Conservation (phyloP, 1,139 yeast genomes). For the Kodamaea suecica region DNA sequence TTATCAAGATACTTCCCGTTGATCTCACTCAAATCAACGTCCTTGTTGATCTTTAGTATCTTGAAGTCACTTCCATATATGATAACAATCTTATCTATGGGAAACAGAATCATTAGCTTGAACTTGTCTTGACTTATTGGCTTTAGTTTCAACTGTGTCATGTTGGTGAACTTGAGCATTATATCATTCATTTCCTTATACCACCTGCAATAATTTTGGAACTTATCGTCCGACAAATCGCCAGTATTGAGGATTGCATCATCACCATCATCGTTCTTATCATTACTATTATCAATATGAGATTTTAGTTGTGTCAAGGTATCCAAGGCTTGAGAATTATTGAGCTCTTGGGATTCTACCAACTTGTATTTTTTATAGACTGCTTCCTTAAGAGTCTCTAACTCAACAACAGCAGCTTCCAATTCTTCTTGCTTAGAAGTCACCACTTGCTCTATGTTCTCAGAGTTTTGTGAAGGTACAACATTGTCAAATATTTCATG, state of each 20-base stretch:
- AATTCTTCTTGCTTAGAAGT: background rate
- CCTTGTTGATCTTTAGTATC: slow-evolving; percentile 4
- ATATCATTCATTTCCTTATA: slow-evolving; percentile 28
- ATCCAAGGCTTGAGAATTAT: slow-evolving; percentile 2
- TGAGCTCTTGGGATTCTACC: slow-evolving; percentile 1
- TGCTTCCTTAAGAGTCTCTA: background rate
- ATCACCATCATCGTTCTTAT: slow-evolving; percentile 2
- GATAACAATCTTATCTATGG: slow-evolving; percentile 2
- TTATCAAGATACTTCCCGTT: background rate
- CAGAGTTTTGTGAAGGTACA: slow-evolving; percentile 5
- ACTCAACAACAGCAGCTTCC: background rate
- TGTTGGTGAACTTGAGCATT: slow-evolving; percentile 18
- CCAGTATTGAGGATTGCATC: background rate
- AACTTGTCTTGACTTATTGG: slow-evolving; percentile 8
- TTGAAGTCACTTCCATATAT: slow-evolving; percentile 6
- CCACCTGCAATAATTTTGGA: slow-evolving; percentile 30
- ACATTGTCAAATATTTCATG: slow-evolving; percentile 7
- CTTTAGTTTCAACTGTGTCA: slow-evolving; percentile 14
- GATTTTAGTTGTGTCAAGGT: slow-evolving; percentile 3
- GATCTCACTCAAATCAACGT: slow-evolving; percentile 3
- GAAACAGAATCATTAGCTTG: slow-evolving; percentile 5
- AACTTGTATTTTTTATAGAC: background rate
- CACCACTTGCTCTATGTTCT: slow-evolving; percentile 7
- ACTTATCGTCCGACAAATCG: slow-evolving; percentile 12
- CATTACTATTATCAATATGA: slow-evolving; percentile 3